Base-by-base conservation (phyloP, 2,329 filamentous ascomycete genomes). In the Purpureocillium takamizusanense region DNA sequence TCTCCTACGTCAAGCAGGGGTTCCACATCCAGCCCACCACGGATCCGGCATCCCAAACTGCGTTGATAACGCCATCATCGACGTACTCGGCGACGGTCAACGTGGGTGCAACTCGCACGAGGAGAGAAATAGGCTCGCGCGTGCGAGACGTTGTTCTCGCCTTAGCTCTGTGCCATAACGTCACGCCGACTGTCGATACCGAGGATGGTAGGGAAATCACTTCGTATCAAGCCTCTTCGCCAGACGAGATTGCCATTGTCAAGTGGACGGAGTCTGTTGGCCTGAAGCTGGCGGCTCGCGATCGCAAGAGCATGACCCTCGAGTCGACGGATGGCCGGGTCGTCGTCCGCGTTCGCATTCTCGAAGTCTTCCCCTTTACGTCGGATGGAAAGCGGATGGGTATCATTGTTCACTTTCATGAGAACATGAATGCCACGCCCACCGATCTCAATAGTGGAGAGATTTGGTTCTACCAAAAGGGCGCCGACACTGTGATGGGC, bases 341-440 rank as follows among this genome's bases (percentile, higher is more conserved):
- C 1, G 83, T 92, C 3, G 86, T 98, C 18, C 81, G 81, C 17
- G 90, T 94, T 18, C 80, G 82, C 39, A 94, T 98, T 35, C 71
- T 97, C 4, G 90, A 97, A 33, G 80, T 97, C 3, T 98, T 98
- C 51, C 94, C 94, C 0, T 98, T 98, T 57, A 98, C 92, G 0
- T 95, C 89, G 0, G 92, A 97, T 48, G 90, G 90, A 48, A 98
- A 98, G 63, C 80, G 92, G 37, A 98, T 98, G 92, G 92, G 94
- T 9, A 90, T 98, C 42, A 82, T 98, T 43, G 86, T 95, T 15
- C 83, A 89, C 49, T 95, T 97, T 53, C 71, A 81, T 21, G 75
- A 82, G 12, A 67, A 69, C 25, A 18, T 51, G 16, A 67, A 69
- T 1, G 64, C 73, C 2, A 56, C 71, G 3, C 66, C 72, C 2